These are phyloP conservation scores for Cutaneotrichosporon mucoides DNA, from an alignment of 1,284 basidiomycete species.

Conservation along the genomic window DNA sequence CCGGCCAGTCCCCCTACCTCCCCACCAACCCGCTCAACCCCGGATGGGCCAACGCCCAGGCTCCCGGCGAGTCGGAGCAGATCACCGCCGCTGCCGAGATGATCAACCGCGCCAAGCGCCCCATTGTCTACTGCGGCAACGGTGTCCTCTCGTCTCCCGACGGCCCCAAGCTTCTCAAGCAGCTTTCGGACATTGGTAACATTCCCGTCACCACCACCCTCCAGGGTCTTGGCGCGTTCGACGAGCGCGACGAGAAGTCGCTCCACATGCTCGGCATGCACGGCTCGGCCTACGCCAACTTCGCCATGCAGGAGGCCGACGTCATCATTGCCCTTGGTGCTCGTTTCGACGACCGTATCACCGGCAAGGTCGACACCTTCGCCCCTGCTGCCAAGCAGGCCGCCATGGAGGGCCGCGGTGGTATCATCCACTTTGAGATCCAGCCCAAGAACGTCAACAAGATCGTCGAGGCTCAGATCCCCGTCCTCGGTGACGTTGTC, in stretches of 20 bases:
- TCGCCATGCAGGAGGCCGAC: slow-evolving; percentile 96
- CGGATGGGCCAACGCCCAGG: slow-evolving; percentile 58
- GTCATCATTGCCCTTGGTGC: slow-evolving; percentile 95
- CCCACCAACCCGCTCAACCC: slow-evolving; percentile 59
- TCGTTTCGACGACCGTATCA: slow-evolving; percentile 97
- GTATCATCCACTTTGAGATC: slow-evolving; percentile 99
- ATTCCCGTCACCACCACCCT: slow-evolving; percentile 97
- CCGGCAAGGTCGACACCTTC: slow-evolving; percentile 83
- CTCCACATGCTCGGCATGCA: slow-evolving; percentile 99
- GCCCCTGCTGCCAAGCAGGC: slow-evolving; percentile 87
- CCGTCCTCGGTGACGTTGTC: slow-evolving; percentile 89
- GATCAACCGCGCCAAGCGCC: slow-evolving; percentile 87
- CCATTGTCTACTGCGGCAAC: slow-evolving; percentile 90
- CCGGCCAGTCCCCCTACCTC: slow-evolving; percentile 70
- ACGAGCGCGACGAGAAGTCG: slow-evolving; percentile 80
- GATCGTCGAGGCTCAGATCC: slow-evolving; percentile 90
- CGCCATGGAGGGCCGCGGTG: slow-evolving; percentile 78
- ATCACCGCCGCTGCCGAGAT: slow-evolving; percentile 80
- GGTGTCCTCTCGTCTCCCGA: slow-evolving; percentile 79
- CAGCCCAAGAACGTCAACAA: slow-evolving; percentile 99
- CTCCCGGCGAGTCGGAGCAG: slow-evolving; percentile 60
- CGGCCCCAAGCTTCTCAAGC: slow-evolving; percentile 76
- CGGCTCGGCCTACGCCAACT: slow-evolving; percentile 93
- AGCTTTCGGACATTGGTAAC: slow-evolving; percentile 78
- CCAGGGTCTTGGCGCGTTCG: slow-evolving; percentile 91